Evolutionary conservation across 805 yeast genomes (phyloP), one percentile per base, ranked within the genome.

Genomic region (Ogataea parapolymorpha): DNA sequence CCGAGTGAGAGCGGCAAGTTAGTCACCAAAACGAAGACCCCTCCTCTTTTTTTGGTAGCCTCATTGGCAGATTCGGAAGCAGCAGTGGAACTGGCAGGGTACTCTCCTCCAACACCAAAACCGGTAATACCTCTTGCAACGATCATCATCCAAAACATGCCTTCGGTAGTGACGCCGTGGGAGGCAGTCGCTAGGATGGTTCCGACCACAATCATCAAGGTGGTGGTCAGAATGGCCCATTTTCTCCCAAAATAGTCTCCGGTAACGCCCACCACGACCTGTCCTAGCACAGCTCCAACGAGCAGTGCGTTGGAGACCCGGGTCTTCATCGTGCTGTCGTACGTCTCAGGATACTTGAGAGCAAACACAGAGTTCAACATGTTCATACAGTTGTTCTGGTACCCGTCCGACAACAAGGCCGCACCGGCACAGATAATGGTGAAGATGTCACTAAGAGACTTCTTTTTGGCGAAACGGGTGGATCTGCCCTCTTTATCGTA

Each of bases 71-170:
- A 76, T 59, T 80, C 85, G 62, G 74, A 73, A 13, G 82, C 82
- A 23, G 78, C 65, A 8, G 80, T 75, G 5, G 83, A 79, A 36
- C 80, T 74, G 48, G 79, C 72, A 7, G 86, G 85, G 56, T 80
- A 80, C 54, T 80, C 85, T 8, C 46, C 85, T 46, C 85, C 85
- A 44, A 79, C 77, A 50, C 93, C 93, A 49, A 82, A 77, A 32
- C 93, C 95, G 35, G 83, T 77, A 8, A 82, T 71, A 52, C 91
- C 91, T 59, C 91, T 71, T 46, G 77, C 68, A n/a, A 84, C 78
- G 33, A 79, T 75, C 54, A 84, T 65, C 81, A 73, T 72, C 79
- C 79, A 74, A 45, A 74, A 67, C 64, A 74, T 60, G 7, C 75
- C 75, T 9, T 61, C 42, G n/a, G 38, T 37, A 13, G 78, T 49